These are phyloP conservation scores for Trichosporon sp. DNA, from an alignment of 1,284 basidiomycete genomes.

Conservation along the genomic window DNA sequence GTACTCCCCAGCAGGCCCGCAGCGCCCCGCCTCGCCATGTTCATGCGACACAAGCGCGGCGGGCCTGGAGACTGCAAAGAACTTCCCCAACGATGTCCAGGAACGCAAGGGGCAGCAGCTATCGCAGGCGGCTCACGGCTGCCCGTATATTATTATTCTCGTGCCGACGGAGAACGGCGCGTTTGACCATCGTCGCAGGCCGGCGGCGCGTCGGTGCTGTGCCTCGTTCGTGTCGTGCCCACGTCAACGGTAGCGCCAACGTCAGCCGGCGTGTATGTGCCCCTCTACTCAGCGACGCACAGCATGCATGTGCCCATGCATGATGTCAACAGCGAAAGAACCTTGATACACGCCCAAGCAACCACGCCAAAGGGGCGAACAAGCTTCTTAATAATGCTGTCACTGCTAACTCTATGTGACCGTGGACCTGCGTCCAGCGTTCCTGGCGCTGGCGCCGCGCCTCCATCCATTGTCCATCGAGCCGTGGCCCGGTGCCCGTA, in stretches of 20 bases:
- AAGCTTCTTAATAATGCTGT: slow-evolving; percentile 1
- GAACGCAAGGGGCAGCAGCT: background rate
- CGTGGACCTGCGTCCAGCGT: too few species aligned
- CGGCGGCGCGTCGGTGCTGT: background rate
- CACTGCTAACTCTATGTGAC: background rate
- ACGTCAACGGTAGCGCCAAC: background rate
- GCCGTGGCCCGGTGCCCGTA: too few species aligned
- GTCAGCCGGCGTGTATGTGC: background rate
- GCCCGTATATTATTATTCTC: too few species aligned
- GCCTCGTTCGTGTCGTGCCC: background rate
- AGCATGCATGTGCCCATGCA: background rate
- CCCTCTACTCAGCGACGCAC: too few species aligned
- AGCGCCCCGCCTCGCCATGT: background rate
- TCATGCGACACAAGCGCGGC: background rate
- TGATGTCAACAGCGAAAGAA: background rate
- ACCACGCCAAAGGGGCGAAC: background rate
- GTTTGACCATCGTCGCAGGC: background rate
- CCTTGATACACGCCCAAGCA: background rate
- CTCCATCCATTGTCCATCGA: too few species aligned
- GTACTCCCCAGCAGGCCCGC: background rate
- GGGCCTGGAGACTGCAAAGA: background rate
- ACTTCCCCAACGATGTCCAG: too few species aligned
- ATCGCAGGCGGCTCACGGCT: too few species aligned
- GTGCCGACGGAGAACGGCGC: too few species aligned
- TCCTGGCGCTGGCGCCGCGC: background rate